Evolutionary conservation across 805 yeast genomes (phyloP).

Genomic region (Starmera quercuum): DNA sequence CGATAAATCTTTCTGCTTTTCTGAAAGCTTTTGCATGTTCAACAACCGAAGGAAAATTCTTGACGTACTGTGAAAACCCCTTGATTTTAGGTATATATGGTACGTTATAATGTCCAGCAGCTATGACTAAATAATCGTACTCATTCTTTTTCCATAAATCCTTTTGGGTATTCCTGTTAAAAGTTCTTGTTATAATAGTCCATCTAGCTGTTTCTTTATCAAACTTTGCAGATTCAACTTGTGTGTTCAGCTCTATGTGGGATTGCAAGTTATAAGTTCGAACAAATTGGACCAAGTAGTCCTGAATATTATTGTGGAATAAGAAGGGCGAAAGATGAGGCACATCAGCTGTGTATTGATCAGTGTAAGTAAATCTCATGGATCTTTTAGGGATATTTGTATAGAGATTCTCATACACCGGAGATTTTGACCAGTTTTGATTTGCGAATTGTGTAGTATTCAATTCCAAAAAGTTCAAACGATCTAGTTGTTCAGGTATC

Average conservation of each 20-base stretch:
- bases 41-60: constrained; percentile 24
- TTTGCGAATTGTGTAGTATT: constrained; percentile 19
- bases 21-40: constrained; percentile 39
- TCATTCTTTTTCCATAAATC: constrained; percentile 33
- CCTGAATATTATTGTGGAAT: constrained; percentile 21
- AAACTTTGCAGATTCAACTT: constrained; percentile 27
- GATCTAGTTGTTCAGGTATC: not conserved
- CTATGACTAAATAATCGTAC: constrained; percentile 46
- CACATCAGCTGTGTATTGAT: not conserved
- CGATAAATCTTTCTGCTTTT: constrained; percentile 17
- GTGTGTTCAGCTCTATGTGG: constrained; percentile 25
- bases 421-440: constrained; percentile 28
- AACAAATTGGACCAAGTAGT: constrained; percentile 19
- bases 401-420: constrained; percentile 25
- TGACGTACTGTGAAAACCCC: constrained; percentile 35
- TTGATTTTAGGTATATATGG: constrained; percentile 41
- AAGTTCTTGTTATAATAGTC: constrained; percentile 20
- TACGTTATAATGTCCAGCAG: constrained; percentile 46
- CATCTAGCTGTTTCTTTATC: constrained; percentile 24
- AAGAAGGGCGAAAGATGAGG: constrained; percentile 20
- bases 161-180: constrained; percentile 2
- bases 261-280: constrained; percentile 18
- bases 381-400: constrained; percentile 30
- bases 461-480: constrained; percentile 5
- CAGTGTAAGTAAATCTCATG: constrained; percentile 23